Evolutionary conservation across 495 filamentous ascomycete genomes (phyloP), one percentile per base, ranked within the genome.

Genomic region (Penicillium dipodomyicola): DNA sequence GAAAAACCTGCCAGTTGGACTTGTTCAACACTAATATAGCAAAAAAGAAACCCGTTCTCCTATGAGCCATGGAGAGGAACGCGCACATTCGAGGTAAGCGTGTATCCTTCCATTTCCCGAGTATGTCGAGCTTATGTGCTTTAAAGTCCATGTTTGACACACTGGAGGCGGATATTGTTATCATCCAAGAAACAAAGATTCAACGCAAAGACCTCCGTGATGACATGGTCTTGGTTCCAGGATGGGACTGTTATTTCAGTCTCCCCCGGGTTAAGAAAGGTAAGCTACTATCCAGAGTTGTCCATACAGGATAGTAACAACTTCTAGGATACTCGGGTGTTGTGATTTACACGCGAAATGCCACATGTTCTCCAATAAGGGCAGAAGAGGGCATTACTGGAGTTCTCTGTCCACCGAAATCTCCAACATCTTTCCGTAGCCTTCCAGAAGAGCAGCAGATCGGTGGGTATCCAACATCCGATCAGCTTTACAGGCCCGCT

Each of bases 211-310:
- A 98, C 63, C 79, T 98, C 2, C 78, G 80, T 27, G 94, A 97
- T 77, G 94, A 96, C 68, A 97, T 98, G 92, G 92, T 98, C 14
- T 71, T 97, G 5, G 86, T 98, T 0, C 86, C 91, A 0, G 94
- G 94, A 23, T 98, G 94, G 94, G 94, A 98, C 69, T 96, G 92
- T 61, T 96, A 86, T 69, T 97, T 96, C 72, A 96, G 90, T 65
- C 79, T 98, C 7, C 94, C 94, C 8, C 88, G 84, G 67, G 79
- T 94, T 62, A 97, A 97, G 73, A 96, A 97, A 75, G 94, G 92
- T 14, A 61, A 61, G 41, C 58, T 40, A 20, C 41, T 5, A 15
- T 19, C 44, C n/a, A 44, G 11, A 1, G 27, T 1, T 50, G 23
- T n/a, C 4, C 27, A 35, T 27, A 17, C 27, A 19, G 2, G 22